Percentiles rank a stretch among this genome's conserved stretches.
These are phyloP conservation scores for Alternaria infectoria DNA, from an alignment of 2,329 filamentous ascomycete genomes.

Conservation along the genomic window DNA sequence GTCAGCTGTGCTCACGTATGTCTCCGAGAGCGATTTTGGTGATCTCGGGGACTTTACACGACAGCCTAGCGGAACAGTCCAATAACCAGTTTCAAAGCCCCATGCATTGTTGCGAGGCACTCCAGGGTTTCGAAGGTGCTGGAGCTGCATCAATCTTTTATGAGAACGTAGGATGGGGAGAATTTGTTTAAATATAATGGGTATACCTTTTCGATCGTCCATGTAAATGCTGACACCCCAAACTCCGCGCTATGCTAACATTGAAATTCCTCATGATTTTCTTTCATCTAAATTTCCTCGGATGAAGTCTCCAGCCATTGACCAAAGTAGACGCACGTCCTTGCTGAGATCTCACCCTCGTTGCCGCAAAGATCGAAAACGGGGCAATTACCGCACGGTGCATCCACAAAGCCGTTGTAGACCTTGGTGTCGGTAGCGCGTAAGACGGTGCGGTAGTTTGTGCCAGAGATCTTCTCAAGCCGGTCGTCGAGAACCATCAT, in stretches of 20 bases:
- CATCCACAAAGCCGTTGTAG: constrained; percentile 83
- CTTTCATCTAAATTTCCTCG: constrained; percentile 20
- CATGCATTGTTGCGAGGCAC: not conserved
- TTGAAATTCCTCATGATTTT: not conserved
- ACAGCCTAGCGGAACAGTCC: not conserved
- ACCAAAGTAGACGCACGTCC: constrained; percentile 89
- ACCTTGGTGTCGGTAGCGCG: constrained; percentile 51
- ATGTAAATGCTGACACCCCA: not conserved
- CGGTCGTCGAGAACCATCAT: constrained; percentile 88
- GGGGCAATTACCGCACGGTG: constrained; percentile 88
- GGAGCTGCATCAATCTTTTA: not conserved
- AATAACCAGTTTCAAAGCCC: not conserved
- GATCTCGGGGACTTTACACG: not conserved
- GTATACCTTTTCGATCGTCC: not conserved
- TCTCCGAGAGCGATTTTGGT: not conserved
- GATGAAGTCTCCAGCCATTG: constrained; percentile 69
- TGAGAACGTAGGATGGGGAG: too few species aligned
- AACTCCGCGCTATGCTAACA: constrained; percentile 1
- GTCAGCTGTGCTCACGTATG: not conserved
- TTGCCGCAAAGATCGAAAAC: constrained; percentile 93
- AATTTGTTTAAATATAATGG: not conserved
- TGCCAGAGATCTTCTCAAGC: constrained; percentile 67
- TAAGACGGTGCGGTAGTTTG: constrained; percentile 57
- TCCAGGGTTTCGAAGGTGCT: not conserved
- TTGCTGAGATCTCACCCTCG: constrained; percentile 86